Percentiles rank a stretch among this genome's conserved stretches.
Evolutionary conservation across 768 basidiomycete genomes (phyloP).

Genomic region (Butyriboletus loyo): DNA sequence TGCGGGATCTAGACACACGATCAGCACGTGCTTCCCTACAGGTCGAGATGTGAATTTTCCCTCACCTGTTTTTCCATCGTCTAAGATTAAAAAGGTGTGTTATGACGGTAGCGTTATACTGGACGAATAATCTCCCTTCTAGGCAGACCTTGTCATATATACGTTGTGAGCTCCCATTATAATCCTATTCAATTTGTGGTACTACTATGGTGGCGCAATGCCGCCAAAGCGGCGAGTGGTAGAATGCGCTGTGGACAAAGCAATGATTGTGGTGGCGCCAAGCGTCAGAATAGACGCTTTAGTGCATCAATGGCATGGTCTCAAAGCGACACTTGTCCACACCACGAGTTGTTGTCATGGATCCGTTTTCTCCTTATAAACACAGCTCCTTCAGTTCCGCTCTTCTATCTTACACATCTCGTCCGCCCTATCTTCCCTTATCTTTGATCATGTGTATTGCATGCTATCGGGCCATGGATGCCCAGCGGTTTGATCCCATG

Average conservation of each 20-base stretch:
- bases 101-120: constrained; percentile 13
- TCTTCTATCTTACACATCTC: constrained; percentile 23
- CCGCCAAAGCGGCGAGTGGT: constrained; percentile 21
- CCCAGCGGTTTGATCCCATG: constrained; percentile 34
- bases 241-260: constrained; percentile 19
- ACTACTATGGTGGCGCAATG: constrained; percentile 1
- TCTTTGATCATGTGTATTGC: constrained; percentile 25
- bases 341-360: constrained; percentile 26
- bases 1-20: constrained; percentile 18
- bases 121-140: constrained; percentile 10
- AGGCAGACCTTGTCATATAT: constrained; percentile 15
- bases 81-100: constrained; percentile 26
- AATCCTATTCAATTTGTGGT: constrained; percentile 3
- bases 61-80: constrained; percentile 22
- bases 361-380: constrained; percentile 20
- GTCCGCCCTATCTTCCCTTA: constrained; percentile 29
- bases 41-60: constrained; percentile 10
- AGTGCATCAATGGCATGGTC: constrained; percentile 16
- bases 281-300: constrained; percentile 15
- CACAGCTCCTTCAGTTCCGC: constrained; percentile 26
- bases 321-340: constrained; percentile 24
- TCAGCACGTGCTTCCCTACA: constrained; percentile 26
- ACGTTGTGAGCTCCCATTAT: neutral
- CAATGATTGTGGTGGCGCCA: constrained; percentile 9
- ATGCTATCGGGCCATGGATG: constrained; percentile 31